These are phyloP conservation scores for Lentithecium fluviatile DNA, from an alignment of 495 filamentous ascomycete genomes.

Conservation along the genomic window DNA sequence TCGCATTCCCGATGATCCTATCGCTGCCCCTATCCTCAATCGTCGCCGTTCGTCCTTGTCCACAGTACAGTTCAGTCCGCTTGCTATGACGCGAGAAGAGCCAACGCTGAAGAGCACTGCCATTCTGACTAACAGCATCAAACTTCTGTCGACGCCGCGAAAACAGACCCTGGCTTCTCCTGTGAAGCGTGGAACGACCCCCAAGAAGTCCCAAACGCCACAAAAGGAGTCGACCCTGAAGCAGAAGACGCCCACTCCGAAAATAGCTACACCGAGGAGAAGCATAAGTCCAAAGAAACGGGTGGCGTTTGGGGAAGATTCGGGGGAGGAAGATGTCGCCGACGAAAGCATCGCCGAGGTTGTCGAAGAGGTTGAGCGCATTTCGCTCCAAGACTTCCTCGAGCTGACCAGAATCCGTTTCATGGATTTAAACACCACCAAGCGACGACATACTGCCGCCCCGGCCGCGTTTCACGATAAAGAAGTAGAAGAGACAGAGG, in stretches of 20 bases:
- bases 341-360: conserved; percentile 8
- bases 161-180: conserved; percentile 34
- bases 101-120: conserved; percentile 31
- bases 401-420: conserved; percentile 95
- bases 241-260: conserved; percentile 29
- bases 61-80: conserved; percentile 31
- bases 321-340: conserved; percentile 6
- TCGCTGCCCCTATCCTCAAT: conserved; percentile 29
- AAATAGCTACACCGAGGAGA: conserved; percentile 30
- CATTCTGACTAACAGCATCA: conserved; percentile 40
- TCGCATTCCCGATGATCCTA: conserved; percentile 26
- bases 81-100: conserved; percentile 14
- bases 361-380: conserved; percentile 53
- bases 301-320: conserved; percentile 28
- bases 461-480: conserved; percentile 50
- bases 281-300: conserved; percentile 30
- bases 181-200: conserved; percentile 29
- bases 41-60: conserved; percentile 31
- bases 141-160: conserved; percentile 42
- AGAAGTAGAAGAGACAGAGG: conserved; percentile 40
- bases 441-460: conserved; percentile 79
- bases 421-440: conserved; percentile 92
- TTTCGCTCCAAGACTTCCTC: conserved; percentile 88
- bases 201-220: conserved; percentile 41
- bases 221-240: conserved; percentile 33